Percentiles rank a stretch among this genome's conserved stretches.
These are phyloP conservation scores for Rhizopus arrhizus DNA, from an alignment of 371 early-diverging fungal genomes.

Conservation along the genomic window DNA sequence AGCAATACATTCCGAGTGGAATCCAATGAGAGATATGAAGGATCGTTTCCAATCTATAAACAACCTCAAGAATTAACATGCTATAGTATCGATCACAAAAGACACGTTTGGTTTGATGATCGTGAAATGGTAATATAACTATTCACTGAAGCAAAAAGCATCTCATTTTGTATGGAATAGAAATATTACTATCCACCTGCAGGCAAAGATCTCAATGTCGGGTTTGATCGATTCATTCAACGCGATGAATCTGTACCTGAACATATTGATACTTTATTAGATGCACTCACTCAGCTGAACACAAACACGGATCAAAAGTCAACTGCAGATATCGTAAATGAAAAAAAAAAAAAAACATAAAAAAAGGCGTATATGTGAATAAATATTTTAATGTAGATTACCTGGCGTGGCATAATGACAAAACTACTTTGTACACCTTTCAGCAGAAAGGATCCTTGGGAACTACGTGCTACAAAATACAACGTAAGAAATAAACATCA, in stretches of 20 bases:
- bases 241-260: slow-evolving; percentile 68
- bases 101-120: slow-evolving; percentile 67
- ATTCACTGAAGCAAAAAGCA: not conserved
- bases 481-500: slow-evolving; percentile 47
- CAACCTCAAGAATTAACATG: slow-evolving; percentile 79
- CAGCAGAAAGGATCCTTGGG: slow-evolving; percentile 73
- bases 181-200: slow-evolving; percentile 72
- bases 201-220: slow-evolving; percentile 55
- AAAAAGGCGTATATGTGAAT: not conserved
- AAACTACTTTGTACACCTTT: slow-evolving; percentile 83
- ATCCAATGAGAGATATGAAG: slow-evolving; percentile 45
- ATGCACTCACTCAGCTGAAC: slow-evolving; percentile 51
- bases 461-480: slow-evolving; percentile 72
- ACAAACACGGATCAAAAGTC: slow-evolving; percentile 14
- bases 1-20: not conserved
- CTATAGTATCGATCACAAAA: slow-evolving; percentile 73
- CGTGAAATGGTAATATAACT: slow-evolving; percentile 59
- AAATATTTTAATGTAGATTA: slow-evolving; percentile 28
- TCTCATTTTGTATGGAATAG: slow-evolving; percentile 31
- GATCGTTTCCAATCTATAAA: slow-evolving; percentile 55
- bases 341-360: slow-evolving; percentile 13
- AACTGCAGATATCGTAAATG: slow-evolving; percentile 50
- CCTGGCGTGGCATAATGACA: slow-evolving; percentile 86
- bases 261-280: slow-evolving; percentile 80
- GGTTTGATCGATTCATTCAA: slow-evolving; percentile 63